Evolutionary conservation across 1,284 basidiomycete species (phyloP), one percentile per base, ranked within the genome.

Genomic region (Boletus mariae): DNA sequence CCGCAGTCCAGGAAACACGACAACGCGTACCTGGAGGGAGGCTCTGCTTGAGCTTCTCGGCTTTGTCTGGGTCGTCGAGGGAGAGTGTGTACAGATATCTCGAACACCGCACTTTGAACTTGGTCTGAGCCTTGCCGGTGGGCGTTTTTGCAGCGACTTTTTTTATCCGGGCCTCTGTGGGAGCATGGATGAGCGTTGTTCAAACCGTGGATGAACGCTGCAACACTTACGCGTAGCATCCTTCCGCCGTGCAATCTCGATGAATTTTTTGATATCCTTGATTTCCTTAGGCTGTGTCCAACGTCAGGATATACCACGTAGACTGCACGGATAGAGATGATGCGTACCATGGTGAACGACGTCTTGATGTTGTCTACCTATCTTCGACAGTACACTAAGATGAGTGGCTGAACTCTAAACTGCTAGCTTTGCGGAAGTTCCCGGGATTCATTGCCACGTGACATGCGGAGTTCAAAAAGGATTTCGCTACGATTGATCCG

Each of bases 61-160:
- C 97, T 84, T 98, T 98, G 77, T 98, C 94, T 68, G 90, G 84
- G 78, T 99, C 97, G 71, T 95, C 88, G 70, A 99, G 78, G 60
- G 88, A 85, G 63, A 99, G 85, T 31, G 97, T 99, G 88, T 99
- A 99, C 61, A 99, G 90, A 80, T 96, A 98, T 71, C 90, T 84
- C 59, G 92, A 91, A 81, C 95, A 98, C 74, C 96, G 87, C 72
- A 99, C 86, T 85, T 99, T 99, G 87, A 99, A 98, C 80, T 99
- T 98, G 74, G 92, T 96, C 76, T 88, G 83, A 60, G 81, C 80
- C 79, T 91, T 92, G 71, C 81, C 86, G 57, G 82, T 83, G 56
- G 82, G 73, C 54, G 78, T 78, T 73, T 79, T 82, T 42, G 87
- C 80, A 57, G 83, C 79, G 58, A 89, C 90, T 82, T 94, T 95